A percentile compares a stretch with the other conserved stretches of the same genome.
These are phyloP conservation scores for Mycocentrospora acerina DNA, from an alignment of 2,329 filamentous ascomycete species.

Conservation along the genomic window DNA sequence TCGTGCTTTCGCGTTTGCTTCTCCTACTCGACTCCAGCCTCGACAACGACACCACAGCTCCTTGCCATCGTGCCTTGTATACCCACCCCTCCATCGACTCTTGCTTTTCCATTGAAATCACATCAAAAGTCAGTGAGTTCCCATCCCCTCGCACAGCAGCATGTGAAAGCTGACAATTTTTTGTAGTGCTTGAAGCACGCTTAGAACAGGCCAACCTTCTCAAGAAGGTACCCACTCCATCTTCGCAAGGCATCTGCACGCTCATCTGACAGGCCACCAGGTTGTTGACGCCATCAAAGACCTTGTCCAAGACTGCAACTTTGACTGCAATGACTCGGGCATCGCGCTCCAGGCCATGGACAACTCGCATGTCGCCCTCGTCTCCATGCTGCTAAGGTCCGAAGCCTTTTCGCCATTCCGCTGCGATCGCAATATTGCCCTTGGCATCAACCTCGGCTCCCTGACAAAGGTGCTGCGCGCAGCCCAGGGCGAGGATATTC, in stretches of 20 bases:
- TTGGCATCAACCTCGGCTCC: slow-evolving; percentile 94
- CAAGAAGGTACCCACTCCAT: slow-evolving; percentile 72
- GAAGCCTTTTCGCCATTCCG: slow-evolving; percentile 94
- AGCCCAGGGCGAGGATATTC: slow-evolving; percentile 88
- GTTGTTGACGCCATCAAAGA: slow-evolving; percentile 99
- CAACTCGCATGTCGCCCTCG: slow-evolving; percentile 98
- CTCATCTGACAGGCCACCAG: slow-evolving; percentile 49
- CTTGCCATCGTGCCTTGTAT: slow-evolving; percentile 9
- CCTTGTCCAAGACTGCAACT: slow-evolving; percentile 99
- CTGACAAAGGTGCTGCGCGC: slow-evolving; percentile 96
- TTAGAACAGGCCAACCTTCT: slow-evolving; percentile 90
- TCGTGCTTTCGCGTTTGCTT: slow-evolving; percentile 14
- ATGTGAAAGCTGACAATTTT: slow-evolving; percentile 20
- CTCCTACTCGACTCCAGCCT: slow-evolving; percentile 19
- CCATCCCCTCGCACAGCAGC: neutral
- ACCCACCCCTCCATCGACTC: slow-evolving; percentile 3
- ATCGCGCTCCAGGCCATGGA: slow-evolving; percentile 99
- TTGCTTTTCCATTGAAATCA: no score
- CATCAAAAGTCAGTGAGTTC: slow-evolving; percentile 27
- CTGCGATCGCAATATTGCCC: slow-evolving; percentile 97
- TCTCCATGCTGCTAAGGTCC: slow-evolving; percentile 97
- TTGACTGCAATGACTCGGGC: slow-evolving; percentile 99
- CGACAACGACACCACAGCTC: slow-evolving; percentile 8
- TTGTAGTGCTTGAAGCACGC: slow-evolving; percentile 88
- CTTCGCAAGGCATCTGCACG: neutral